phyloP scores from a whole-genome alignment of 768 basidiomycete species.

The Phylloporus scabripes region DNA sequence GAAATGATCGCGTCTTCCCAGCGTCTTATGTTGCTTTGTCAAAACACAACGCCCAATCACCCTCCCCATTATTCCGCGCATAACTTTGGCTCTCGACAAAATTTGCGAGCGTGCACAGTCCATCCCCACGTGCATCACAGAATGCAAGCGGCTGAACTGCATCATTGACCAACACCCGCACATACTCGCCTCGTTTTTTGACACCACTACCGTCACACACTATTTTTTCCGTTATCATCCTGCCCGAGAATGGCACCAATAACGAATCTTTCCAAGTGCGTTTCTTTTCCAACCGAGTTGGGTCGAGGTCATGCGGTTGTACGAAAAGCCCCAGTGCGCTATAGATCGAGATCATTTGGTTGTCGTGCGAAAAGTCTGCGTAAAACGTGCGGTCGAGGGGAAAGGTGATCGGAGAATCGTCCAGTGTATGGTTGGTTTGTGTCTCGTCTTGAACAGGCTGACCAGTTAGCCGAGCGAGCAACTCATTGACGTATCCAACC shows the following conservation, averaged over 20 bases:
- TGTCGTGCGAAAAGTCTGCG: conserved; percentile 83
- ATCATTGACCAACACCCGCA: conserved; percentile 73
- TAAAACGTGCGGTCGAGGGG: conserved; percentile 63
- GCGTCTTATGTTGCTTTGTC: no score
- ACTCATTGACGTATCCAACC: conserved; percentile 82
- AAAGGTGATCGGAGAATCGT: conserved; percentile 58
- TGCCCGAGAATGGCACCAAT: conserved; percentile 68
- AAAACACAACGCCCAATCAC: no score
- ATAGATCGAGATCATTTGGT: conserved; percentile 73
- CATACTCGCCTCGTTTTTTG: conserved; percentile 35
- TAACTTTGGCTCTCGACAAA: conserved; percentile 71
- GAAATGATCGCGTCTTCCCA: no score
- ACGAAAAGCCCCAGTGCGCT: conserved; percentile 48
- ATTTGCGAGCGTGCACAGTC: conserved; percentile 54
- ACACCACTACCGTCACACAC: conserved; percentile 30
- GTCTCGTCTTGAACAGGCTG: conserved; percentile 60
- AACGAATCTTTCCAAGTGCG: conserved; percentile 34
- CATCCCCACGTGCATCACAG: conserved; percentile 45
- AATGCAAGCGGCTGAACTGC: conserved; percentile 55
- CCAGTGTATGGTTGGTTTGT: conserved; percentile 72
- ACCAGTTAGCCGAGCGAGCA: conserved; percentile 68
- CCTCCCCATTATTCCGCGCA: conserved; percentile 51
- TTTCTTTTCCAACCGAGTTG: conserved; percentile 3
- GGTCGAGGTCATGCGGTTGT: conserved; percentile 28
- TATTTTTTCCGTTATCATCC: conserved; percentile 69